phyloP scores from a whole-genome alignment of 164 flowering plant species.

The Stephania cephalantha region DNA sequence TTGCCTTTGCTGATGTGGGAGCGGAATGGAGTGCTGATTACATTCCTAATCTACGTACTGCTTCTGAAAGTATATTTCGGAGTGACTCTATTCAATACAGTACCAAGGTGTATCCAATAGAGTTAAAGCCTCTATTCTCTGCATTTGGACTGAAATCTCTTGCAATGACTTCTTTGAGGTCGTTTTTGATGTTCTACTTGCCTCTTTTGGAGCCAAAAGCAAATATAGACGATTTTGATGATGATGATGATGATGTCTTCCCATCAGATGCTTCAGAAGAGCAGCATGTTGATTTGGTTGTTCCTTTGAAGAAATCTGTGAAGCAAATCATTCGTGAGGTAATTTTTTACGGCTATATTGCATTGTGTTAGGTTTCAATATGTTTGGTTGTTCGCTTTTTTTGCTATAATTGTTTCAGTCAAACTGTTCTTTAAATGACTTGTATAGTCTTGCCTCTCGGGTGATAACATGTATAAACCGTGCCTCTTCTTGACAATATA shows the following conservation, averaged over 20 bases:
- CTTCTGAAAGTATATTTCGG: slow-evolving; percentile 29
- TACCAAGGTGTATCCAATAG: slow-evolving; percentile 59
- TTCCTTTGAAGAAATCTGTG: slow-evolving; percentile 75
- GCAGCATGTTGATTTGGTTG: slow-evolving; percentile 51
- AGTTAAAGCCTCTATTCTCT: slow-evolving; percentile 73
- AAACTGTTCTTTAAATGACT: neutral
- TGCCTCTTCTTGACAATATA: too few species aligned
- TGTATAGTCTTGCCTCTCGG: neutral
- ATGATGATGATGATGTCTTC: slow-evolving; percentile 79
- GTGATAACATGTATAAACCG: neutral
- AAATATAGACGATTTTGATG: slow-evolving; percentile 58
- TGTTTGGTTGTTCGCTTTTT: neutral
- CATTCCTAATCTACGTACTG: slow-evolving; percentile 33
- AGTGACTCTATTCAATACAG: slow-evolving; percentile 32
- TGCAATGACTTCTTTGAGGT: slow-evolving; percentile 72
- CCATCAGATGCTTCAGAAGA: slow-evolving; percentile 43
- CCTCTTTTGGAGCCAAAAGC: slow-evolving; percentile 81
- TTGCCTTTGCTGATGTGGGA: slow-evolving; percentile 78
- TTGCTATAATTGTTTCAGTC: neutral
- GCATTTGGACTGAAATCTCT: slow-evolving; percentile 64
- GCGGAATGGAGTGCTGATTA: slow-evolving; percentile 45
- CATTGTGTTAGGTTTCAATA: neutral
- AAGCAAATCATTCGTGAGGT: slow-evolving; percentile 87
- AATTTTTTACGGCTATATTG: slow-evolving; percentile 1
- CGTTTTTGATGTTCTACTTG: slow-evolving; percentile 67